phyloP scores from a whole-genome alignment of 176 grass and related monocot species.

The Tillandsia leiboldiana region DNA sequence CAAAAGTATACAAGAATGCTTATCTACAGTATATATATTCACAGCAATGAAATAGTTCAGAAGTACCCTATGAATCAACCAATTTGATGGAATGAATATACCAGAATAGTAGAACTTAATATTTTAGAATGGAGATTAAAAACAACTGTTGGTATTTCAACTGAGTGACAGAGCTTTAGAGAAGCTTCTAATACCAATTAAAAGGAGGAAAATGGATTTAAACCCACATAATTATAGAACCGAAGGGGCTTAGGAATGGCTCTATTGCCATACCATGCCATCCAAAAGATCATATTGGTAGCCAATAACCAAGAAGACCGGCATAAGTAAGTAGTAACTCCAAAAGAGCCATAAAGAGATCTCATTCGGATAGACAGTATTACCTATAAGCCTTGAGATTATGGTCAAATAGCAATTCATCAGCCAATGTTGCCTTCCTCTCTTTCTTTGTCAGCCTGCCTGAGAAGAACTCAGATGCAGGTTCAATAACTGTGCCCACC shows the following conservation, averaged over 20 bases:
- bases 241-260: neutral
- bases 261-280: neutral
- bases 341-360: neutral
- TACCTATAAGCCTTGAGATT: conserved; percentile 65
- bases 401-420: conserved; percentile 66
- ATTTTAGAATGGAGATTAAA: conserved; percentile 2
- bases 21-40: neutral
- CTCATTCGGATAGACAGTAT: conserved; percentile 10
- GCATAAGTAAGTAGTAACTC: neutral
- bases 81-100: neutral
- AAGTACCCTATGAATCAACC: neutral
- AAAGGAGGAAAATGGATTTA: too few relatives aligned
- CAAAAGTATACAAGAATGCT: neutral
- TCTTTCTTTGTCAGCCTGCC: conserved; percentile 77
- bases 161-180: too few relatives aligned
- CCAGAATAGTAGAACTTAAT: neutral
- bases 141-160: neutral
- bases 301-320: neutral
- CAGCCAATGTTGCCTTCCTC: conserved; percentile 58
- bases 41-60: neutral
- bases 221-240: too few relatives aligned
- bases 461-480: conserved; percentile 75
- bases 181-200: too few relatives aligned
- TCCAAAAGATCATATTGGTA: neutral
- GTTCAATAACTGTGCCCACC: conserved; percentile 76